A percentile compares a stretch with the other conserved stretches of the same genome.
phyloP scores from a whole-genome alignment of 2,329 filamentous ascomycete genomes.

The Aureobasidium sp. region DNA sequence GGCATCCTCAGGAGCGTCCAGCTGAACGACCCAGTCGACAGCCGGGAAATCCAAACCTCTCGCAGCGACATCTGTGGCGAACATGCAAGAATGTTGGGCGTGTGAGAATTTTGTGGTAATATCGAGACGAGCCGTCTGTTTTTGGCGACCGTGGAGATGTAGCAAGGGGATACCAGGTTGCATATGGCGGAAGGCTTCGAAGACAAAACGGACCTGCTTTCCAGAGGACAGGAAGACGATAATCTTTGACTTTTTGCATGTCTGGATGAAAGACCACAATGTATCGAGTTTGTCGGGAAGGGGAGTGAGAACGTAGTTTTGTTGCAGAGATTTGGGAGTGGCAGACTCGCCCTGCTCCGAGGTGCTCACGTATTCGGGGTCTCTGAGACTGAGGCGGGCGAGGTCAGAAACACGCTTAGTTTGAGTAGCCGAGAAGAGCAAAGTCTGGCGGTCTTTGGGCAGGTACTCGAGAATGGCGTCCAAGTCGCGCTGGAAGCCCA shows the following conservation, averaged over 20 bases:
- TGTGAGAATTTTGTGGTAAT: conserved; percentile 78
- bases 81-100: conserved; percentile 77
- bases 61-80: conserved; percentile 92
- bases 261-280: conserved; percentile 84
- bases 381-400: conserved; percentile 75
- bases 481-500: conserved; percentile 87
- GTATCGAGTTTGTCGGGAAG: conserved; percentile 86
- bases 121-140: conserved; percentile 79
- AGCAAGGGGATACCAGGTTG: conserved; percentile 90
- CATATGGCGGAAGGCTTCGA: conserved; percentile 85
- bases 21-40: conserved; percentile 97
- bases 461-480: conserved; percentile 92
- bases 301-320: conserved; percentile 84
- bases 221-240: conserved; percentile 92
- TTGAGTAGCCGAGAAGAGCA: conserved; percentile 94
- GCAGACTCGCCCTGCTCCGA: conserved; percentile 74
- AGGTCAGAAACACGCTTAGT: conserved; percentile 91
- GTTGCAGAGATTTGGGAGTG: conserved; percentile 76
- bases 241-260: conserved; percentile 88
- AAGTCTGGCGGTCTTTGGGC: conserved; percentile 75
- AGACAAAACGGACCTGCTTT: conserved; percentile 94
- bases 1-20: conserved; percentile 93
- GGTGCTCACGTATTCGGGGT: conserved; percentile 92
- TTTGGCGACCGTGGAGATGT: conserved; percentile 89
- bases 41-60: conserved; percentile 92